A percentile compares a stretch with the other conserved stretches of the same genome.
phyloP scores from a whole-genome alignment of 2,329 filamentous ascomycete genomes.

The Neofusicoccum kwambonambiense region DNA sequence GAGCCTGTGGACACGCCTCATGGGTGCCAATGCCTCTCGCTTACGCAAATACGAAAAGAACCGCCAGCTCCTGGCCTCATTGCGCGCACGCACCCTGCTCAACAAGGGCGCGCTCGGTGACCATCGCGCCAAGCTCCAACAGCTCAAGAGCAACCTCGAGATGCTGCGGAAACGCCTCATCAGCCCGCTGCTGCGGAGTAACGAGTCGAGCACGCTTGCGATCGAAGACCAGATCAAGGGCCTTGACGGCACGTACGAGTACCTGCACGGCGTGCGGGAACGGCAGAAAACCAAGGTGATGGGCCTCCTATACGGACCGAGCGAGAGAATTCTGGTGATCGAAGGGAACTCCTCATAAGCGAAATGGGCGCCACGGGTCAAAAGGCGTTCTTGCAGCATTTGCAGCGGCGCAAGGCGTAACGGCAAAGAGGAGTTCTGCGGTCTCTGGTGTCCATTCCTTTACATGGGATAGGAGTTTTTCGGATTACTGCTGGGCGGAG shows the following conservation, averaged over 20 bases:
- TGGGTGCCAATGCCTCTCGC: slow-evolving; percentile 71
- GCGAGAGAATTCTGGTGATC: slow-evolving; percentile 16
- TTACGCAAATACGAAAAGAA: slow-evolving; percentile 94
- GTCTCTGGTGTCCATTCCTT: slow-evolving; percentile 15
- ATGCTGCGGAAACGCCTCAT: slow-evolving; percentile 80
- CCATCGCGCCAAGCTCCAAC: slow-evolving; percentile 80
- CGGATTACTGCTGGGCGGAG: not conserved
- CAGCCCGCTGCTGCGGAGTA: slow-evolving; percentile 74
- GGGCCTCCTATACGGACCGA: slow-evolving; percentile 52
- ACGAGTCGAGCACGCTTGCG: slow-evolving; percentile 65
- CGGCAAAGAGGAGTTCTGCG: slow-evolving; percentile 15
- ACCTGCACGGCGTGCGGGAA: slow-evolving; percentile 72
- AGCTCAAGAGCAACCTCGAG: slow-evolving; percentile 83
- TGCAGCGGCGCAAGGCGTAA: slow-evolving; percentile 15
- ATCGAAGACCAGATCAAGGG: slow-evolving; percentile 85
- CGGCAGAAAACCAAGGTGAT: slow-evolving; percentile 80
- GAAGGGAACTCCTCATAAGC: slow-evolving; percentile 17
- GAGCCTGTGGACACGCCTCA: slow-evolving; percentile 79
- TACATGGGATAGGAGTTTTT: slow-evolving; percentile 3
- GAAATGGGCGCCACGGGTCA: slow-evolving; percentile 8
- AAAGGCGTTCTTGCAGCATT: slow-evolving; percentile 14
- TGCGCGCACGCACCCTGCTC: slow-evolving; percentile 77
- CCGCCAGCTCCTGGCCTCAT: slow-evolving; percentile 71
- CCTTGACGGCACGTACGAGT: slow-evolving; percentile 73
- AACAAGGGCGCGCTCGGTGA: slow-evolving; percentile 86